Percentiles rank a stretch among this genome's conserved stretches.
Conservation (phyloP, 495 filamentous ascomycete species). For the Daldinia concentrica region DNA sequence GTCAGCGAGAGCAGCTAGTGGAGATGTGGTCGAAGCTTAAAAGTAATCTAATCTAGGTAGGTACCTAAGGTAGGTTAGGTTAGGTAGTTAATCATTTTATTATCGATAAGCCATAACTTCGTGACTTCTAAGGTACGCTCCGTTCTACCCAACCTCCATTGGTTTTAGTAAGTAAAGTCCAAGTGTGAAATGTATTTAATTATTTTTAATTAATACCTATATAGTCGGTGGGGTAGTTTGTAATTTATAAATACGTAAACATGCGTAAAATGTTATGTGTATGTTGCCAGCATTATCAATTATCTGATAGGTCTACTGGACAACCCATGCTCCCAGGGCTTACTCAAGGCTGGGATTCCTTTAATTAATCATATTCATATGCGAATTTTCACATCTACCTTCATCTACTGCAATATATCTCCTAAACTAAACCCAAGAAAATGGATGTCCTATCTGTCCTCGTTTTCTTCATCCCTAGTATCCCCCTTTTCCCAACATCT, state of each 20-base stretch:
- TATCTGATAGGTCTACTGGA: not conserved
- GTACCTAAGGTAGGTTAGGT: too few relatives aligned
- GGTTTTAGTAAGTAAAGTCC: too few relatives aligned
- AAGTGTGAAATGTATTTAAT: too few relatives aligned
- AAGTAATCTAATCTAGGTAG: not conserved
- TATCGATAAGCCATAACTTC: constrained; percentile 4
- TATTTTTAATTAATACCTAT: too few relatives aligned
- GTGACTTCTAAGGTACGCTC: too few relatives aligned
- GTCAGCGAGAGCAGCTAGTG: not conserved
- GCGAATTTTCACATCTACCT: not conserved
- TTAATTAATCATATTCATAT: not conserved
- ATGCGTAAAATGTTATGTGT: too few relatives aligned
- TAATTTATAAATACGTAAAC: too few relatives aligned
- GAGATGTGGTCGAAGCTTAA: too few relatives aligned
- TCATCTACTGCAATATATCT: not conserved
- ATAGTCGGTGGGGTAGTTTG: too few relatives aligned
- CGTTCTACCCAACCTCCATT: too few relatives aligned
- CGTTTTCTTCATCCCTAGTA: not conserved
- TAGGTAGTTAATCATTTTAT: not conserved
- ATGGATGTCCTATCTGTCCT: not conserved
- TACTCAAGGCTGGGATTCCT: not conserved
- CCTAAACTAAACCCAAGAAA: not conserved
- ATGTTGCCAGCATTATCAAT: not conserved
- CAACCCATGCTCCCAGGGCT: not conserved
- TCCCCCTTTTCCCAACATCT: not conserved